A percentile compares a stretch with the other conserved stretches of the same genome.
Evolutionary conservation across 352 stramenopile species (phyloP).

Genomic region (Globisporangium cystogenes): DNA sequence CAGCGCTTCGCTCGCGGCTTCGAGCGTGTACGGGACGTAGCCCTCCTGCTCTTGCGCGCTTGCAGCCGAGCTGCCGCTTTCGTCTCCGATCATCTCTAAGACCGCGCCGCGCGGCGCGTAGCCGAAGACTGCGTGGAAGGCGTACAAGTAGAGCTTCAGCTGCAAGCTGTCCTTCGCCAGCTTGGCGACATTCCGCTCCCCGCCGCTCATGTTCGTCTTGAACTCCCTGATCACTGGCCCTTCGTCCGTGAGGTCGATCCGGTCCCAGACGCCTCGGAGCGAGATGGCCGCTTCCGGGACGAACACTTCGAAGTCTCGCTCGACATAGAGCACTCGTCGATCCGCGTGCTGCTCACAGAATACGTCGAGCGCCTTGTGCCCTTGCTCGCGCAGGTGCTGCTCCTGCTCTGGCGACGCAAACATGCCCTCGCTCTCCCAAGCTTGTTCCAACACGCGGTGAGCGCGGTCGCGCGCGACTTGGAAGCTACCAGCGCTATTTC

Average conservation of each 20-base stretch:
- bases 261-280: constrained; percentile 73
- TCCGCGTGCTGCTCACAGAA: constrained; percentile 38
- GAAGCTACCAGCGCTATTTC: background rate
- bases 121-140: constrained; percentile 53
- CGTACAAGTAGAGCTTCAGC: constrained; percentile 81
- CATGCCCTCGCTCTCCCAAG: constrained; percentile 22
- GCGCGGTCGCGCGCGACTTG: constrained; percentile 4
- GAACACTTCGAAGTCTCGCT: constrained; percentile 53
- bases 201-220: constrained; percentile 70
- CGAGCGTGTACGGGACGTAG: constrained; percentile 33
- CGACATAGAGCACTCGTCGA: constrained; percentile 42
- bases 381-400: constrained; percentile 28
- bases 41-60: constrained; percentile 19
- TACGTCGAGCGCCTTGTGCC: constrained; percentile 24
- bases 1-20: constrained; percentile 27
- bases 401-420: constrained; percentile 36
- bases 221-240: constrained; percentile 71
- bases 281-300: constrained; percentile 42
- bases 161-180: constrained; percentile 66
- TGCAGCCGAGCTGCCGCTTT: background rate
- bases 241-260: constrained; percentile 37
- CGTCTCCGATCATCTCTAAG: constrained; percentile 51
- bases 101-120: constrained; percentile 42
- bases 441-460: background rate
- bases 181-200: constrained; percentile 40